Evolutionary conservation across 345 rosid species (phyloP).

Genomic region (Citrus maxima): DNA sequence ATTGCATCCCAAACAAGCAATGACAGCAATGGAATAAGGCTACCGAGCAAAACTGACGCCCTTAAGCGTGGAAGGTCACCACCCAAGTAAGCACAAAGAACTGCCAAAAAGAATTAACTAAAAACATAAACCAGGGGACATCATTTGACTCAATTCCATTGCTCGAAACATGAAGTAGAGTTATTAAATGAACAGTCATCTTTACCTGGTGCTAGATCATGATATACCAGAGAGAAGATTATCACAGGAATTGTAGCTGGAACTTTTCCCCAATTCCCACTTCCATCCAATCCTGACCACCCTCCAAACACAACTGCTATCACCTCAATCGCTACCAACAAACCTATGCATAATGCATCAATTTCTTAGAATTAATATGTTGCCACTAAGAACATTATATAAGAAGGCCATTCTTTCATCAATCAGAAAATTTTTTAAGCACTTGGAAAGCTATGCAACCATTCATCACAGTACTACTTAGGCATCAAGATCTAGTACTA

Average conservation of each 20-base stretch:
- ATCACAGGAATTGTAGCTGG: constrained; percentile 56
- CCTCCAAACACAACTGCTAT: constrained; percentile 41
- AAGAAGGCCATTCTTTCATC: neutral
- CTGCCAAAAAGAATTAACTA: constrained; percentile 27
- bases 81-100: constrained; percentile 64
- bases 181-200: neutral
- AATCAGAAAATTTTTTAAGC: neutral
- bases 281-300: constrained; percentile 49
- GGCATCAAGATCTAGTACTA: neutral
- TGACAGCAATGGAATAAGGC: constrained; percentile 50
- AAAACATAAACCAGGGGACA: constrained; percentile 5
- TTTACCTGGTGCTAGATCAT: constrained; percentile 57
- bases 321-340: constrained; percentile 53
- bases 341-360: constrained; percentile 35
- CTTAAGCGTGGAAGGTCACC: constrained; percentile 50
- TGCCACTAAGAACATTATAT: neutral
- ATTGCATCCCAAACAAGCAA: constrained; percentile 60
- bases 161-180: neutral
- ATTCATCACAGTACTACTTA: neutral
- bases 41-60: constrained; percentile 50
- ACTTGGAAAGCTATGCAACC: neutral
- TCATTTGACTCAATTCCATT: neutral
- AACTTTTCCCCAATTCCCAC: constrained; percentile 53
- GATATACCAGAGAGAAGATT: constrained; percentile 61
- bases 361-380: constrained; percentile 1